Evolutionary conservation across 306 rosid species (phyloP).

Genomic region (apple (Malus domestica)): ASM211411v1 NC_041799.1:2920001-2920500

Average conservation of each 20-base stretch:
- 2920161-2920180: rapidly evolving
- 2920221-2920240: rapidly evolving
- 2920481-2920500: not conserved
- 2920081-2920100: not conserved
- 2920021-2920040: not conserved
- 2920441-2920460: not conserved
- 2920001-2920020: not conserved
- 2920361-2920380: not conserved
- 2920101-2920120: not conserved
- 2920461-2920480: not conserved
- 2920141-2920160: not conserved
- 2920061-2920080: not conserved
- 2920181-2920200: not conserved
- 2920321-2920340: not conserved
- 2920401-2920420: not conserved
- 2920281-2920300: not conserved
- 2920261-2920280: not conserved
- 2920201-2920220: not conserved
- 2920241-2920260: not conserved
- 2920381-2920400: not conserved
- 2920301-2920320: not conserved
- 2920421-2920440: not conserved
- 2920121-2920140: not conserved
- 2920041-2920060: not conserved
- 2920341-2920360: not conserved